phyloP scores from a whole-genome alignment of 768 basidiomycete genomes.

The Royoungia palumana region DNA sequence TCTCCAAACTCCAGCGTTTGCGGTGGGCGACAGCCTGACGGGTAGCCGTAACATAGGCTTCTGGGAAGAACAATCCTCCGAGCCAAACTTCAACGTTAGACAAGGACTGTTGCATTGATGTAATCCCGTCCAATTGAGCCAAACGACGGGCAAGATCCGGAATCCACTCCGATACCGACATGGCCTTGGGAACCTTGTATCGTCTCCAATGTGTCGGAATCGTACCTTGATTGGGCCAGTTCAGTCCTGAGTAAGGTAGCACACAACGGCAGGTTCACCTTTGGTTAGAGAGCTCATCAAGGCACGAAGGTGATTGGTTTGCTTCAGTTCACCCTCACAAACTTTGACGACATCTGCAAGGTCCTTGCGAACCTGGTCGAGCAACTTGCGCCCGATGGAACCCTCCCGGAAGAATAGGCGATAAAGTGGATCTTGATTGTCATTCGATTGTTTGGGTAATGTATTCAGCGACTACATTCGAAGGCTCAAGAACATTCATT shows the following conservation, averaged over 20 bases:
- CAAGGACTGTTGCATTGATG: slow-evolving; percentile 49
- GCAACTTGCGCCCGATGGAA: slow-evolving; percentile 71
- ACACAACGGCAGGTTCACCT: slow-evolving; percentile 45
- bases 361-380: slow-evolving; percentile 78
- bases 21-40: slow-evolving; percentile 93
- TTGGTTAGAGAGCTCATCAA: slow-evolving; percentile 89
- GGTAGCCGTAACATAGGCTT: slow-evolving; percentile 94
- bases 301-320: slow-evolving; percentile 92
- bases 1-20: slow-evolving; percentile 91
- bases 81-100: slow-evolving; percentile 83
- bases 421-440: slow-evolving; percentile 80
- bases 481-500: slow-evolving; percentile 9
- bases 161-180: slow-evolving; percentile 85
- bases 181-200: slow-evolving; percentile 82
- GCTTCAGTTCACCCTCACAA: slow-evolving; percentile 84
- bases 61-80: slow-evolving; percentile 93
- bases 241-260: not conserved
- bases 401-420: slow-evolving; percentile 88
- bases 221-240: slow-evolving; percentile 52
- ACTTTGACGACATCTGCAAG: slow-evolving; percentile 79
- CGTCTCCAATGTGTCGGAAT: slow-evolving; percentile 86
- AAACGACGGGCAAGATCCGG: slow-evolving; percentile 77
- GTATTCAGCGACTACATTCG: slow-evolving; percentile 57
- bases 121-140: slow-evolving; percentile 74
- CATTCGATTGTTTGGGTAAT: slow-evolving; percentile 60